Percentiles rank a stretch among this genome's conserved stretches.
Evolutionary conservation across 495 filamentous ascomycete species (phyloP).

Genomic region (Cercophora newfieldiana): DNA sequence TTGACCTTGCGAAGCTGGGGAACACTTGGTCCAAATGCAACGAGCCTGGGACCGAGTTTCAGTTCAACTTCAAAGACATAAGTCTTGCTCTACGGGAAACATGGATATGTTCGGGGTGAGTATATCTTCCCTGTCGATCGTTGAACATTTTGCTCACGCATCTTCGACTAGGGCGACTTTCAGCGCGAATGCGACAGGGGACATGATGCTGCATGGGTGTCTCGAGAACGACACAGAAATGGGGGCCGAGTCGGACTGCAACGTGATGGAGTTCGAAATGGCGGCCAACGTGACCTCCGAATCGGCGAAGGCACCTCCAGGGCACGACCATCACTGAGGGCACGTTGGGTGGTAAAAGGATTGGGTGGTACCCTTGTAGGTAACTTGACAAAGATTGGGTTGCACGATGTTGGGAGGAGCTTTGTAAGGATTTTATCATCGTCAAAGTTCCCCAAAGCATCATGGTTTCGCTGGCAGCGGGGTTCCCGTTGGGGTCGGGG

Average conservation of each 20-base stretch:
- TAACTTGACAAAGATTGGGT: too few relatives aligned
- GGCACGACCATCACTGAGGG: not conserved
- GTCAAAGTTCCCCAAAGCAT: too few relatives aligned
- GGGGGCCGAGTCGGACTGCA: conserved; percentile 27
- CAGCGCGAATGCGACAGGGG: conserved; percentile 26
- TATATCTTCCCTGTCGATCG: conserved; percentile 10
- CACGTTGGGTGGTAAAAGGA: too few relatives aligned
- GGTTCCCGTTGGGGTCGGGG: too few relatives aligned
- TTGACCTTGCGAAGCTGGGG: conserved; percentile 27
- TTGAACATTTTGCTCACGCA: conserved; percentile 12
- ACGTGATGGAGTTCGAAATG: conserved; percentile 31
- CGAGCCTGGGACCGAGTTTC: conserved; percentile 27
- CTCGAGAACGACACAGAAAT: conserved; percentile 24
- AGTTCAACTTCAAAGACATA: conserved; percentile 22
- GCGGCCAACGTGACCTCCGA: conserved; percentile 19
- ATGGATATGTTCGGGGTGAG: conserved; percentile 29
- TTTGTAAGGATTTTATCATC: too few relatives aligned
- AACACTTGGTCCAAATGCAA: conserved; percentile 26
- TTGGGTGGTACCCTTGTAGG: too few relatives aligned
- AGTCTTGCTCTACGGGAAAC: conserved; percentile 28
- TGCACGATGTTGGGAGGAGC: too few relatives aligned
- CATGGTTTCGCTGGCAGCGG: too few relatives aligned
- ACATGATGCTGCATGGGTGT: conserved; percentile 29
- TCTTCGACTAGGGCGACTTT: conserved; percentile 17
- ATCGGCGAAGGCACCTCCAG: not conserved